Percentiles rank a stretch among this genome's conserved stretches.
These are phyloP conservation scores for Musa itinerans DNA, from an alignment of 176 grass and related monocot species.

Conservation along the genomic window DNA sequence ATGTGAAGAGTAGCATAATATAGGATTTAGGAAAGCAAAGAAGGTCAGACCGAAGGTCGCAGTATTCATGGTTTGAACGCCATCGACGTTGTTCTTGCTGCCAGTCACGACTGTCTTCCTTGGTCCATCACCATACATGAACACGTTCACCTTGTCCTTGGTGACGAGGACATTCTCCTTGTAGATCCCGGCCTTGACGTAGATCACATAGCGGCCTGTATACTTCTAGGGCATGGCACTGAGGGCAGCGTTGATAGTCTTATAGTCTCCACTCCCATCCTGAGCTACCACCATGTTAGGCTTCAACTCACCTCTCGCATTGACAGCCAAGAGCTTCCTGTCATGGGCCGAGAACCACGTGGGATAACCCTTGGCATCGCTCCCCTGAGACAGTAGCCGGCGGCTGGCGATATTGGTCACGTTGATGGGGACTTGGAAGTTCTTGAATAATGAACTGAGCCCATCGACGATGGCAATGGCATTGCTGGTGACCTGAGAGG, in stretches of 20 bases:
- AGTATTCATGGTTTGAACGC: slow-evolving; percentile 47
- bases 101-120: slow-evolving; percentile 40
- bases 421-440: too few relatives aligned
- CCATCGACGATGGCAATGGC: too few relatives aligned
- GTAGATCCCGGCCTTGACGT: slow-evolving; percentile 50
- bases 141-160: slow-evolving; percentile 32
- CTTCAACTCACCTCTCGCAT: background rate
- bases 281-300: slow-evolving; percentile 34
- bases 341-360: background rate
- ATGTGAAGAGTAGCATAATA: background rate
- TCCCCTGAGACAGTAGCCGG: background rate
- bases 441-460: too few relatives aligned
- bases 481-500: too few relatives aligned
- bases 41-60: slow-evolving; percentile 39
- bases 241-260: slow-evolving; percentile 50
- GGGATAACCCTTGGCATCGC: background rate
- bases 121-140: slow-evolving; percentile 41
- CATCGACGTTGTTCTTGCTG: slow-evolving; percentile 24
- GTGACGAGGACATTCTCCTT: slow-evolving; percentile 45
- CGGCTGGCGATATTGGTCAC: background rate
- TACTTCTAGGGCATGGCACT: slow-evolving; percentile 33
- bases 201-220: slow-evolving; percentile 32
- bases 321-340: background rate
- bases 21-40: background rate
- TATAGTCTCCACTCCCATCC: slow-evolving; percentile 60